Evolutionary conservation across 805 yeast species (phyloP).

Genomic region (Hanseniaspora osmophila): DNA sequence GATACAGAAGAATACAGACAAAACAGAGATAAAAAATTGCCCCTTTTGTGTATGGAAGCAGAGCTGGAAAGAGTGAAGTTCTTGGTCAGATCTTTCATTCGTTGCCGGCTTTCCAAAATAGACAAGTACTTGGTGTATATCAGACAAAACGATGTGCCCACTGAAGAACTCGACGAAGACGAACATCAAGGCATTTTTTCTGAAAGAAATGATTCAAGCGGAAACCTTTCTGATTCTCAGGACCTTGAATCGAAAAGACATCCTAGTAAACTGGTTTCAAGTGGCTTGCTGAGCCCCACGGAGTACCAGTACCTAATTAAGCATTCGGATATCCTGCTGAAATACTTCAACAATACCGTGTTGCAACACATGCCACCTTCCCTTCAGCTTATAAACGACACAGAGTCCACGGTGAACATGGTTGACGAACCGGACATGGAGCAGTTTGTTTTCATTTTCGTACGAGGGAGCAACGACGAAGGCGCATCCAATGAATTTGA

Average conservation of each 20-base stretch:
- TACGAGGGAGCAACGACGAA: conserved; percentile 9
- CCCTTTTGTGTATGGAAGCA: conserved; percentile 74
- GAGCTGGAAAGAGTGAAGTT: conserved; percentile 82
- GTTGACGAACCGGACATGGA: conserved; percentile 63
- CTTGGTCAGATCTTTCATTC: conserved; percentile 62
- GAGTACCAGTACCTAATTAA: conserved; percentile 55
- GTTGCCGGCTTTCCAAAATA: conserved; percentile 64
- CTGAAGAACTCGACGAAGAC: background rate
- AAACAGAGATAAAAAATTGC: conserved; percentile 50
- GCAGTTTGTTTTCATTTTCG: conserved; percentile 56
- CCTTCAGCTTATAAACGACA: conserved; percentile 64
- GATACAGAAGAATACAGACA: conserved; percentile 7
- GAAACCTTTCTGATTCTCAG: conserved; percentile 9
- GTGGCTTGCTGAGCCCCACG: conserved; percentile 32
- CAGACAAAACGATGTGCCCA: conserved; percentile 3
- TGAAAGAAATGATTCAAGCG: background rate
- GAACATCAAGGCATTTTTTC: background rate
- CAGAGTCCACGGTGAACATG: conserved; percentile 57
- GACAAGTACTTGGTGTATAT: conserved; percentile 56
- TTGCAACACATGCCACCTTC: conserved; percentile 52
- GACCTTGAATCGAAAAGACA: conserved; percentile 23
- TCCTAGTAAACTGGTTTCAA: conserved; percentile 8
- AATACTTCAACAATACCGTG: conserved; percentile 55
- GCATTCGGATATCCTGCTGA: conserved; percentile 51
- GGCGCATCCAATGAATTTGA: conserved; percentile 17